Conservation (phyloP, 2,329 filamentous ascomycete species). For the Aspergillus neoniger region DNA sequence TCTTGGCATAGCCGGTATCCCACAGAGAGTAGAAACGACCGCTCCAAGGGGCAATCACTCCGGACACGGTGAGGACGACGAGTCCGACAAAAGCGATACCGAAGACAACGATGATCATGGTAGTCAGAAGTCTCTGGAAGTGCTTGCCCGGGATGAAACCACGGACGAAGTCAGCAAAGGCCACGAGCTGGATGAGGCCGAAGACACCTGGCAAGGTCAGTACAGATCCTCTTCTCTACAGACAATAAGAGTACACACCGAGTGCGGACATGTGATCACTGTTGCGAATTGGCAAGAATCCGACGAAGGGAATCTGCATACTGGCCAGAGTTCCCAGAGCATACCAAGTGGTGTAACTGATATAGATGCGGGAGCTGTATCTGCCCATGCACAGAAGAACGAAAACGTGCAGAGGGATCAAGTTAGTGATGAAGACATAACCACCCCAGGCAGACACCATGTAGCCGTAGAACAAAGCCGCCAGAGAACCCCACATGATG, state of each 20-base stretch:
- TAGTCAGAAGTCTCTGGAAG: slow-evolving; percentile 85
- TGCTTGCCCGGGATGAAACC: slow-evolving; percentile 88
- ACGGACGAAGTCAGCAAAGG: slow-evolving; percentile 86
- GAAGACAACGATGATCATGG: slow-evolving; percentile 74
- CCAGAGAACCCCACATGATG: slow-evolving; percentile 92
- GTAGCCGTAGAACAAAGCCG: slow-evolving; percentile 97
- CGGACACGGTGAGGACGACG: slow-evolving; percentile 78
- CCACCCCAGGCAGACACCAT: slow-evolving; percentile 99
- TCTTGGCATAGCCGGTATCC: slow-evolving; percentile 98
- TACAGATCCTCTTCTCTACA: not conserved
- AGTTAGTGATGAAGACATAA: slow-evolving; percentile 98
- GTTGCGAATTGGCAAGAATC: slow-evolving; percentile 92
- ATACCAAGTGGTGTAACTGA: slow-evolving; percentile 98
- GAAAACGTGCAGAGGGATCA: slow-evolving; percentile 91
- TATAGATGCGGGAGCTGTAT: slow-evolving; percentile 90
- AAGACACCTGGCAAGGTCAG: slow-evolving; percentile 71
- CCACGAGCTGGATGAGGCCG: slow-evolving; percentile 89
- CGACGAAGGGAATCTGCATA: slow-evolving; percentile 99
- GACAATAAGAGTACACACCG: slow-evolving; percentile 57
- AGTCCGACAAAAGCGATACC: slow-evolving; percentile 72
- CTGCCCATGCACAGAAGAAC: slow-evolving; percentile 95
- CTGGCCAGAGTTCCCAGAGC: slow-evolving; percentile 91
- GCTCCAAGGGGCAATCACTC: slow-evolving; percentile 95
- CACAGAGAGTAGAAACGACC: slow-evolving; percentile 99
- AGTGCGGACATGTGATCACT: slow-evolving; percentile 98